Evolutionary conservation across 1,284 basidiomycete species (phyloP).

Genomic region (Pseudozyma tsukubaensis): DNA sequence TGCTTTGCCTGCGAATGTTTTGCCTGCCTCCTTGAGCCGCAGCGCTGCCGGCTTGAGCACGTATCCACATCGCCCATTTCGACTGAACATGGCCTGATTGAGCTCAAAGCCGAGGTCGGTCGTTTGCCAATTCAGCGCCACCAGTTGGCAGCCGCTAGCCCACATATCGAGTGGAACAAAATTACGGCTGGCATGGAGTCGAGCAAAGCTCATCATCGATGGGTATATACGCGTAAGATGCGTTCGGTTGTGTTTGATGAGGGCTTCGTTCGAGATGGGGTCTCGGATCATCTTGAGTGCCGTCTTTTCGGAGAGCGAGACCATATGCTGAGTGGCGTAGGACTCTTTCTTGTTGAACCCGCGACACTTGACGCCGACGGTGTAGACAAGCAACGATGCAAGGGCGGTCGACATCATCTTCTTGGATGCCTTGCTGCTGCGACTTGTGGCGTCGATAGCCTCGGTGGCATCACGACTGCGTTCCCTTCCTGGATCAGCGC

Average conservation of each 20-base stretch:
- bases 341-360: constrained; percentile 89
- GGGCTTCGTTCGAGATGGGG: constrained; percentile 71
- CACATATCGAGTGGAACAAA: constrained; percentile 90
- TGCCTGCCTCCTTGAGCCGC: constrained; percentile 71
- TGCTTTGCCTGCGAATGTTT: constrained; percentile 30
- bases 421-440: constrained; percentile 32
- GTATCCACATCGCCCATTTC: constrained; percentile 86
- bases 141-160: constrained; percentile 90
- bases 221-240: constrained; percentile 93
- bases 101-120: constrained; percentile 77
- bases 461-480: constrained; percentile 12
- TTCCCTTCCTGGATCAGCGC: neutral
- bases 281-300: constrained; percentile 59
- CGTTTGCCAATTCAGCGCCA: constrained; percentile 98
- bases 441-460: constrained; percentile 3
- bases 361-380: constrained; percentile 92
- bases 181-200: constrained; percentile 73
- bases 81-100: constrained; percentile 93
- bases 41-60: constrained; percentile 88
- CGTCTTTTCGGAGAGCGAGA: constrained; percentile 87
- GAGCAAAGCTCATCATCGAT: constrained; percentile 75
- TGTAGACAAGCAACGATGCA: constrained; percentile 86
- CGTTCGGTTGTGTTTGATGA: constrained; percentile 87
- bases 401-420: constrained; percentile 78
- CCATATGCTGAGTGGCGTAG: constrained; percentile 89